Base-by-base conservation (phyloP, 78 protist genomes). In the Dictyostelium capitatum region DNA sequence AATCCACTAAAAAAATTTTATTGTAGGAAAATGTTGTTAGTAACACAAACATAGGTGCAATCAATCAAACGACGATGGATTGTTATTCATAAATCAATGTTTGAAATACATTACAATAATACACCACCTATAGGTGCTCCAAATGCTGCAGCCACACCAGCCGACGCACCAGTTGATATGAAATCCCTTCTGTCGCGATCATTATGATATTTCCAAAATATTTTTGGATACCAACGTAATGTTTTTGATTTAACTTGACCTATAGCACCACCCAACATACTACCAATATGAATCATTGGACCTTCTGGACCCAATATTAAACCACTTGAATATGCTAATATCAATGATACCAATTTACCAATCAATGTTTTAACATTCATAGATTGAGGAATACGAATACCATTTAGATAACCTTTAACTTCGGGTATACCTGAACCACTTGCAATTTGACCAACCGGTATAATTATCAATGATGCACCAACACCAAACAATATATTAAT, bases 111-210 rank as follows among this genome's bases (percentile, higher is more conserved):
- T n/a, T 37, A 37, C 43, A 87, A 87, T 14, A 87, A 70, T 0
- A 96, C 96, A 64, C 99, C 98, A 12, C 99, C 99, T 80, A 97
- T 95, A 0, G 99, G 99, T 0, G 99, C 98, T 37, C 98, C 98
- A 56, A 98, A 98, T 9, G 99, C 99, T 3, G 99, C 98, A 0
- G 98, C 92, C 14, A 98, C 98, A 83, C 99, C 99, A 3, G 99
- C 98, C 0, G 99, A 98, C 0, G 99, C 98, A 25, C 99, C 99
- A 0, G 92, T 78, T 0, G 97, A 69, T 20, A 98, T 97, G 20
- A 97, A 97, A n/a, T 92, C 98, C 19, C 98, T 87, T 79, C 96
- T 93, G 30, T 95, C 98, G n/a, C 93, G 43, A 32, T 87, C 93
- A 19, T 87, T 87, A 75, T 87, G 93, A 25, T 87, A 87, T n/a